phyloP scores from a whole-genome alignment of 495 filamentous ascomycete genomes.

The Cenococcum geophilum region DNA sequence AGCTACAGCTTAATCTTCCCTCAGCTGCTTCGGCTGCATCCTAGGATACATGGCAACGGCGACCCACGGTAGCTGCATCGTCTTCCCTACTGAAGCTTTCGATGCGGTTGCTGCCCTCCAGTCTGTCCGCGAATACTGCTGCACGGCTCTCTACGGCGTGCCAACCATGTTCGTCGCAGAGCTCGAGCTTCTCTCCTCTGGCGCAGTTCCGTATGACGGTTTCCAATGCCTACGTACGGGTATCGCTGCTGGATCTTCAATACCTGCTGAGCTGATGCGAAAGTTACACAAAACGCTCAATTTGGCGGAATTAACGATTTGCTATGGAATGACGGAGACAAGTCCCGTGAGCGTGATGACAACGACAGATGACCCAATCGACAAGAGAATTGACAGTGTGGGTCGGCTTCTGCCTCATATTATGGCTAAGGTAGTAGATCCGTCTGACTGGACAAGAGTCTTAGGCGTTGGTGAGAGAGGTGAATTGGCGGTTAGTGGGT shows the following conservation, averaged over 20 bases:
- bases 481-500: constrained; percentile 79
- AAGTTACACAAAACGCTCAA: constrained; percentile 70
- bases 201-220: constrained; percentile 48
- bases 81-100: constrained; percentile 85
- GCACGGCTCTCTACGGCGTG: constrained; percentile 86
- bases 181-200: constrained; percentile 61
- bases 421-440: constrained; percentile 75
- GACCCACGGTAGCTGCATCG: constrained; percentile 73
- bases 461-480: constrained; percentile 62
- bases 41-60: constrained; percentile 92
- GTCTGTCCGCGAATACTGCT: constrained; percentile 65
- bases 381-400: constrained; percentile 70
- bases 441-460: constrained; percentile 48
- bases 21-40: constrained; percentile 75
- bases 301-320: constrained; percentile 80
- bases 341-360: constrained; percentile 86
- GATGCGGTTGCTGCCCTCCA: constrained; percentile 66
- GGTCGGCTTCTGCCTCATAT: constrained; percentile 77
- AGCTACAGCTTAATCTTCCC: constrained; percentile 1
- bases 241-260: constrained; percentile 81
- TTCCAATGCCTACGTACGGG: constrained; percentile 75
- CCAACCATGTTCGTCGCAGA: constrained; percentile 95
- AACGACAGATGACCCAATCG: constrained; percentile 69
- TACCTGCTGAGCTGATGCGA: constrained; percentile 80
- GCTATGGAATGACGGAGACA: constrained; percentile 99